These are phyloP conservation scores for Arthrobotrys sinensis DNA, from an alignment of 2,329 filamentous ascomycete genomes.

Conservation along the genomic window DNA sequence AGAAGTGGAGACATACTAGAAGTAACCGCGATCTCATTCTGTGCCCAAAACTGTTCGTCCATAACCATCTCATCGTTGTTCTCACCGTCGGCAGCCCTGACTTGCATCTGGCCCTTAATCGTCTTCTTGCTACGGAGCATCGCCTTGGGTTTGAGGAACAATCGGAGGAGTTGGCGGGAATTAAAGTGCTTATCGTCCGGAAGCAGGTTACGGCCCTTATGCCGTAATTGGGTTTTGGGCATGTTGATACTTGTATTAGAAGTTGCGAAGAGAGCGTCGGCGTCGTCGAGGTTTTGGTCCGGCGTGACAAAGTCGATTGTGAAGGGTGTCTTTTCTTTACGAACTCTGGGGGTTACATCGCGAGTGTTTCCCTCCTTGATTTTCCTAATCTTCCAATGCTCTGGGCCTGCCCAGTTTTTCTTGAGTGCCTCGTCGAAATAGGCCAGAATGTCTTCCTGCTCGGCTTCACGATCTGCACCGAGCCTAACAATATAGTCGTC, in stretches of 20 bases:
- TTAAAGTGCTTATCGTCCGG: slow-evolving; percentile 99
- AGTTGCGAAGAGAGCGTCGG: slow-evolving; percentile 84
- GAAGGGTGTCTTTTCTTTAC: slow-evolving; percentile 97
- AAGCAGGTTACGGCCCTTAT: slow-evolving; percentile 90
- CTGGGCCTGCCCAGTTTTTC: slow-evolving; percentile 98
- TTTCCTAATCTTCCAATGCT: slow-evolving; percentile 96
- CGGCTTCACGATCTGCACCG: slow-evolving; percentile 78
- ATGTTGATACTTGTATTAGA: slow-evolving; percentile 86
- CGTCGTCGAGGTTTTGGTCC: slow-evolving; percentile 78
- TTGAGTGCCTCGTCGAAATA: slow-evolving; percentile 97
- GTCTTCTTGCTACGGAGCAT: slow-evolving; percentile 65
- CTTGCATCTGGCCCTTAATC: slow-evolving; percentile 50
- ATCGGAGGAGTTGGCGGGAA: slow-evolving; percentile 86
- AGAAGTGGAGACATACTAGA: slow-evolving; percentile 42
- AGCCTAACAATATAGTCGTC: slow-evolving; percentile 76
- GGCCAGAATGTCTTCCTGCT: slow-evolving; percentile 94
- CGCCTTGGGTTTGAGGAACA: slow-evolving; percentile 96
- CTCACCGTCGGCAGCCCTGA: slow-evolving; percentile 65
- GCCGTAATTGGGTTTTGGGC: slow-evolving; percentile 95
- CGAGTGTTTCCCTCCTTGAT: slow-evolving; percentile 75
- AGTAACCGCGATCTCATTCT: slow-evolving; percentile 72
- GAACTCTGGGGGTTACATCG: slow-evolving; percentile 71
- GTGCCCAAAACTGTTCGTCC: slow-evolving; percentile 96
- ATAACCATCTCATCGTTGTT: slow-evolving; percentile 81
- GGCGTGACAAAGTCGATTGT: slow-evolving; percentile 90